Base-by-base conservation (phyloP, 345 rosid genomes). In the Moricandia moricandioides region DNA sequence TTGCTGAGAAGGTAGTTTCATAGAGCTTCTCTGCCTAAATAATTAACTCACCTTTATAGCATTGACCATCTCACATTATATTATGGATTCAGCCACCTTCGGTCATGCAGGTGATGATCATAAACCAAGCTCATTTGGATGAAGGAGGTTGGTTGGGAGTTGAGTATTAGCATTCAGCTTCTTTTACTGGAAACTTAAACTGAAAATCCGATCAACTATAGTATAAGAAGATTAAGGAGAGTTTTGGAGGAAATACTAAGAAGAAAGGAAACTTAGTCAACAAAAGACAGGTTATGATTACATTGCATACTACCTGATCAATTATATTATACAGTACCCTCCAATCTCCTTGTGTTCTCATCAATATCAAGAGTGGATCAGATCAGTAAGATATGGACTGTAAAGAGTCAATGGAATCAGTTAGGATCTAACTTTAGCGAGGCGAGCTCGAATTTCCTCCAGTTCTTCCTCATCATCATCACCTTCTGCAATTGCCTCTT, bases 401-500 rank as follows among this genome's bases (percentile, higher is more conserved):
- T 37, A 62, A 52, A 29, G 45, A 51, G 69, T 52, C 54, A 76
- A 13, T 26, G 34, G 43, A 37, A 62, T 31, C 62, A 77, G 31
- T 83, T 84, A 93, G 26, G 98, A 91, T 85, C 97, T 82, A 55
- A 93, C 98, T 83, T 81, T 89, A 3, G 94, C 96, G 8, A 93
- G 97, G 26, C 97, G 85, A 12, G 97, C 97, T 77, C 98, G 83
- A 73, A 93, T 84, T 72, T 83, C 95, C 81, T 93, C 97, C 11
- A 89, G 83, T 80, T 91, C 98, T 79, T 89, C 91, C 82, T 89
- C 97, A 74, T 93, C 97, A 67, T 89, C 97, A 21, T 65, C 85
- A 13, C 95, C 94, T 80, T 88, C 98, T 64, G 80, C 90, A 62
- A 91, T 78, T 35, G 95, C 88, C 59, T 89, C 98, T 62, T 93